phyloP scores from a whole-genome alignment of 169 alveolate species.

The Plasmodium ovale region DNA sequence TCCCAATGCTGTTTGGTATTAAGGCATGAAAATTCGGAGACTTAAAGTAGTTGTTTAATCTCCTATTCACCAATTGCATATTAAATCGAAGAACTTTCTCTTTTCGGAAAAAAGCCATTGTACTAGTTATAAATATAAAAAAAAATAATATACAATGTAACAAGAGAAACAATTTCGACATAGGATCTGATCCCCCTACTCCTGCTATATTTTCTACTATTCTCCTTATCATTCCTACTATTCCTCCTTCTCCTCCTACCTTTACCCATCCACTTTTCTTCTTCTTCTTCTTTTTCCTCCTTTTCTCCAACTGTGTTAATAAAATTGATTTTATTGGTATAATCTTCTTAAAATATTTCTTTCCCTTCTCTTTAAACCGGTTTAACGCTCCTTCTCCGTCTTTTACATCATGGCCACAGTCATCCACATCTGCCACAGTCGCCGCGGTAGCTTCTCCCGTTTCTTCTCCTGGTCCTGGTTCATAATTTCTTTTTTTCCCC shows the following conservation, averaged over 20 bases:
- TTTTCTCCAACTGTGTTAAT: conserved; percentile 36
- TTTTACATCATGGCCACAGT: too few species aligned
- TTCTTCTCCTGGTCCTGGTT: not conserved
- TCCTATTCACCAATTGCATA: conserved; percentile 35
- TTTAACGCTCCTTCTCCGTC: not conserved
- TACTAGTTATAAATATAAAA: not conserved
- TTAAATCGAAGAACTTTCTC: conserved; percentile 21
- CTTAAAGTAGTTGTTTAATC: conserved; percentile 27
- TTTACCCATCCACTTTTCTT: not conserved
- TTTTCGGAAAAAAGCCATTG: conserved; percentile 25
- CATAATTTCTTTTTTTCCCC: too few species aligned
- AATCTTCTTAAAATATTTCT: conserved; percentile 13
- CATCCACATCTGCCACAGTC: not conserved
- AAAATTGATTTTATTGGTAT: conserved; percentile 59
- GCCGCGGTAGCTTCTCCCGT: not conserved
- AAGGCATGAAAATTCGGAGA: conserved; percentile 39
- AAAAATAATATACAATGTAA: conserved; percentile 25
- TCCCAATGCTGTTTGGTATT: conserved; percentile 53
- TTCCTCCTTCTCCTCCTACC: conserved; percentile 7
- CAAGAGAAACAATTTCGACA: not conserved
- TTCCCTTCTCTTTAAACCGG: too few species aligned
- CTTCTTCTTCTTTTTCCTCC: conserved; percentile 18
- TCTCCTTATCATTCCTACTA: conserved; percentile 8
- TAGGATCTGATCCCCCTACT: conserved; percentile 6
- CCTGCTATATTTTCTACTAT: not conserved